phyloP scores from a whole-genome alignment of 108 stramenopile species.

The Skeletonema costatum region DNA sequence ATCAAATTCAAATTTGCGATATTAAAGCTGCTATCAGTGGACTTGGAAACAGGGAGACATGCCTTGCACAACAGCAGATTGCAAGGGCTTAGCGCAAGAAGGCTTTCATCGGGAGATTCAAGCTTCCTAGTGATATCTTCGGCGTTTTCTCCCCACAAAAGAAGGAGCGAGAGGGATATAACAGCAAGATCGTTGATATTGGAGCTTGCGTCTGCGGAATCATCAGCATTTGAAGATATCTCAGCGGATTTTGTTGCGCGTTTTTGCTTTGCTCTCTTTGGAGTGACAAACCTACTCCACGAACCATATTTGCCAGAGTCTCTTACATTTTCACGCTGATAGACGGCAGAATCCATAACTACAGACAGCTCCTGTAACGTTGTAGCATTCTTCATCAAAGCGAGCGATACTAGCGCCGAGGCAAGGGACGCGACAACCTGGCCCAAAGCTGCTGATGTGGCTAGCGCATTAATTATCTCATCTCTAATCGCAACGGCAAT shows the following conservation, averaged over 20 bases:
- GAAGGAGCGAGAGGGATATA: constrained; percentile 28
- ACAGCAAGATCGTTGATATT: constrained; percentile 10
- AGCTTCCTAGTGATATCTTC: constrained; percentile 21
- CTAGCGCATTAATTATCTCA: constrained; percentile 26
- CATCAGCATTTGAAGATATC: neutral
- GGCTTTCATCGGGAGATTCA: constrained; percentile 7
- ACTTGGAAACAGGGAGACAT: constrained; percentile 5
- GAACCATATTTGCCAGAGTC: constrained; percentile 29
- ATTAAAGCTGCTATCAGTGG: constrained; percentile 1
- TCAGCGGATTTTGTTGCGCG: constrained; percentile 3
- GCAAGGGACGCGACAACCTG: constrained; percentile 40
- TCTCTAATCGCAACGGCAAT: constrained; percentile 22
- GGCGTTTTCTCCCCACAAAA: constrained; percentile 30
- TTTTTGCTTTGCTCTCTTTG: constrained; percentile 41
- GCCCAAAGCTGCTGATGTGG: constrained; percentile 41
- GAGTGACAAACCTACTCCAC: constrained; percentile 43
- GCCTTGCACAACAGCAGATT: constrained; percentile 36
- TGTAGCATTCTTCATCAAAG: constrained; percentile 22
- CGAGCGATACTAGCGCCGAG: constrained; percentile 17
- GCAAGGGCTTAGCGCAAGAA: constrained; percentile 17
- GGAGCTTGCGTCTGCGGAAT: neutral
- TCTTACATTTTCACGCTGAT: constrained; percentile 1
- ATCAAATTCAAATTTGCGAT: constrained; percentile 41
- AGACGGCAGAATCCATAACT: constrained; percentile 23
- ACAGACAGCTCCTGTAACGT: constrained; percentile 11